These are phyloP conservation scores for Citrus reticulata DNA, from an alignment of 345 rosid species.

Conservation along the genomic window DNA sequence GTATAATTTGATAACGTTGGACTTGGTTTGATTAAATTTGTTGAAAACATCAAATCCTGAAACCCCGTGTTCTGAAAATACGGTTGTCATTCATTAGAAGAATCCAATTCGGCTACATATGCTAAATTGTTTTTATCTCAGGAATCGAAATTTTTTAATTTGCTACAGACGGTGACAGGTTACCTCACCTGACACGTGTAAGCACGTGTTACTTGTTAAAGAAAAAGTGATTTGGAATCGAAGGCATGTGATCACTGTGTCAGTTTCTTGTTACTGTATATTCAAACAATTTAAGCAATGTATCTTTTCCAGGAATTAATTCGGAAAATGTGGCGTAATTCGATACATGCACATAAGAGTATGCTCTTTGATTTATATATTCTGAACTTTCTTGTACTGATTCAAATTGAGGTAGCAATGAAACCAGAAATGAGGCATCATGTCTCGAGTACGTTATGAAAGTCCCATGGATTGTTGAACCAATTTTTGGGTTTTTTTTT, in stretches of 20 bases:
- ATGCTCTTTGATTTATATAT: background rate
- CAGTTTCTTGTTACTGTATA: background rate
- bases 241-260: background rate
- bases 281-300: background rate
- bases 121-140: background rate
- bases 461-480: background rate
- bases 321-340: background rate
- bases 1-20: background rate
- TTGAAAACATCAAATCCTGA: background rate
- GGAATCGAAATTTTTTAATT: background rate
- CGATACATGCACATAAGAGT: background rate
- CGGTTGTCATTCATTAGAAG: background rate
- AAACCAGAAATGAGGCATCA: background rate
- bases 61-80: background rate
- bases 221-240: background rate
- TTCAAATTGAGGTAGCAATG: background rate
- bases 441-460: background rate
- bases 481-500: background rate
- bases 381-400: background rate
- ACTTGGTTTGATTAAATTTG: background rate
- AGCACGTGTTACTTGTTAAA: background rate
- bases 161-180: background rate
- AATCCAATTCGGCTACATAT: background rate
- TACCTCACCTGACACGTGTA: background rate
- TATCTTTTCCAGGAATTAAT: background rate